These are phyloP conservation scores for Schizothecium vesticola DNA, from an alignment of 495 filamentous ascomycete species.

Conservation along the genomic window DNA sequence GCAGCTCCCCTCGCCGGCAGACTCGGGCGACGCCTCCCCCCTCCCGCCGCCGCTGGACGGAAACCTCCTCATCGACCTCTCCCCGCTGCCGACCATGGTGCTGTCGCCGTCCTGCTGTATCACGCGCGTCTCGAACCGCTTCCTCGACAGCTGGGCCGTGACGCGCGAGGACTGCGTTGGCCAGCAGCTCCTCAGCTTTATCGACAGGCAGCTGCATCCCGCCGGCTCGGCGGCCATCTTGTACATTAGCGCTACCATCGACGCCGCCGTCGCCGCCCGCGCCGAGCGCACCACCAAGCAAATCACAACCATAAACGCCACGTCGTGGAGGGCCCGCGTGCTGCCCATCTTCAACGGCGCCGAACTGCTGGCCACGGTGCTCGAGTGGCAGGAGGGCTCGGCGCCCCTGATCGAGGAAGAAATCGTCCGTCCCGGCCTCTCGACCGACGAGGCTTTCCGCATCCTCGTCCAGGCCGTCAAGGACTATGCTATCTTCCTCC, in stretches of 20 bases:
- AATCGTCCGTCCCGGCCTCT: slow-evolving; percentile 35
- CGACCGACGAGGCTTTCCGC: slow-evolving; percentile 53
- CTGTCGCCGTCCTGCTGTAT: slow-evolving; percentile 44
- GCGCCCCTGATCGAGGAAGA: slow-evolving; percentile 32
- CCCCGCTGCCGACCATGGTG: slow-evolving; percentile 46
- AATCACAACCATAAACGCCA: slow-evolving; percentile 12
- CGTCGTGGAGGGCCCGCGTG: slow-evolving; percentile 40
- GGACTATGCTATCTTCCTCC: slow-evolving; percentile 64
- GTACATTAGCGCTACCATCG: slow-evolving; percentile 37
- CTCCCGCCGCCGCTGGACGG: slow-evolving; percentile 8
- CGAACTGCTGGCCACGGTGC: slow-evolving; percentile 42
- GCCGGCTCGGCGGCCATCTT: slow-evolving; percentile 33
- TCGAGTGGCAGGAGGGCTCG: slow-evolving; percentile 42
- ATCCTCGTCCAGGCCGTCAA: slow-evolving; percentile 59
- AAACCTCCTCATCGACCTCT: slow-evolving; percentile 38
- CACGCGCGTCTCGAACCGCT: slow-evolving; percentile 46
- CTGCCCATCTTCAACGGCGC: slow-evolving; percentile 47
- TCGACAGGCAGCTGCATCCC: slow-evolving; percentile 28
- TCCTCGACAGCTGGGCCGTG: slow-evolving; percentile 35
- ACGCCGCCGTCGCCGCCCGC: slow-evolving; percentile 40
- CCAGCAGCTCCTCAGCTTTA: slow-evolving; percentile 38
- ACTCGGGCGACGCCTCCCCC: background rate
- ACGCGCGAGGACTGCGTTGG: slow-evolving; percentile 38
- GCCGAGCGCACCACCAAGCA: slow-evolving; percentile 26
- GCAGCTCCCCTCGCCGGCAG: background rate